Evolutionary conservation across 805 yeast genomes (phyloP).

Genomic region (Tetrapisispora fleetii): DNA sequence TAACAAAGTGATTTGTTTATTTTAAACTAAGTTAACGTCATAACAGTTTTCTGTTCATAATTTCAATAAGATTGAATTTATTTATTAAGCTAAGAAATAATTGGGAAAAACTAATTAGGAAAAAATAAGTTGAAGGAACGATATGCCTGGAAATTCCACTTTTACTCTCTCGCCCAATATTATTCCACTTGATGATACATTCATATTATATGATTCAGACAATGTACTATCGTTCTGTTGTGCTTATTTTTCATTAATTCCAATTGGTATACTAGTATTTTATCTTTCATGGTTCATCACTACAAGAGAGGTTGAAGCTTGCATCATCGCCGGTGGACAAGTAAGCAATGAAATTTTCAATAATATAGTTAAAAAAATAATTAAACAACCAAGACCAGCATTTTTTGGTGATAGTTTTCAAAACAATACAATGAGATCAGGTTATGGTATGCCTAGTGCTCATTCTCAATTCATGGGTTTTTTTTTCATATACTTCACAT

Average conservation of each 20-base stretch:
- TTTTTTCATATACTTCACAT: conserved; percentile 47
- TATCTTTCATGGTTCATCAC: conserved; percentile 76
- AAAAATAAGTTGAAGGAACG: no score
- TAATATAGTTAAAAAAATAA: conserved; percentile 49
- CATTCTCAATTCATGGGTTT: conserved; percentile 95
- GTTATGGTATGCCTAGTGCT: conserved; percentile 95
- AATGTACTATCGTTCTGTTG: conserved; percentile 49
- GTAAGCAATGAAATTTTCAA: conserved; percentile 66
- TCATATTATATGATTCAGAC: conserved; percentile 63
- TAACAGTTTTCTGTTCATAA: no score
- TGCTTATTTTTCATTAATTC: conserved; percentile 71
- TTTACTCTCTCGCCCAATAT: conserved; percentile 13
- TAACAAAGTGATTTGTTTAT: not conserved
- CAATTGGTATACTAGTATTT: conserved; percentile 67
- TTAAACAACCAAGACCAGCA: conserved; percentile 71
- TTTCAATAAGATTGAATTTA: no score
- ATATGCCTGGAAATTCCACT: not conserved
- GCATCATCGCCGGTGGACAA: conserved; percentile 78
- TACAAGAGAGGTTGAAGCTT: conserved; percentile 78
- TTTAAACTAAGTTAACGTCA: not conserved
- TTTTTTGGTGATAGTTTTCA: conserved; percentile 29
- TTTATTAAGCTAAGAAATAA: not conserved
- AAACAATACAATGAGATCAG: conserved; percentile 38
- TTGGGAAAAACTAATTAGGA: no score
- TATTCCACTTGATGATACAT: conserved; percentile 76